Evolutionary conservation across 2,329 filamentous ascomycete species (phyloP).

Genomic region (Colletotrichum tropicicola): DNA sequence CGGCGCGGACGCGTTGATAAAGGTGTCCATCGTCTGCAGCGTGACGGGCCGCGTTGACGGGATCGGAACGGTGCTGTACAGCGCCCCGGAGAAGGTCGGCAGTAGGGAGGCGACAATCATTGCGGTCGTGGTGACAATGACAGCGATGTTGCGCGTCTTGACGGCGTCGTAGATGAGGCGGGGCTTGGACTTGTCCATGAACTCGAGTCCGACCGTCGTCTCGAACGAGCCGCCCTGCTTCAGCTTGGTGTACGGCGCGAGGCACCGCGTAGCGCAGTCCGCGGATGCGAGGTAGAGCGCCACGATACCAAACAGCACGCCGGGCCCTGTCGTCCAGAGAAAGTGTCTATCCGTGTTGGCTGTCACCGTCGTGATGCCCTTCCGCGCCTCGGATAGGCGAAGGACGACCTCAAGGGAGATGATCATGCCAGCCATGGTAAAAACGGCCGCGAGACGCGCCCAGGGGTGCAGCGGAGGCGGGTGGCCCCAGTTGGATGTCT

Average conservation of each 20-base stretch:
- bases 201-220: conserved; percentile 41
- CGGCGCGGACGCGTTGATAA: conserved; percentile 35
- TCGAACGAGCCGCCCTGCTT: conserved; percentile 37
- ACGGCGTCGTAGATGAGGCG: conserved; percentile 38
- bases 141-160: conserved; percentile 37
- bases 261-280: conserved; percentile 42
- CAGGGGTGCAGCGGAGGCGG: conserved; percentile 40
- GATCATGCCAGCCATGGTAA: conserved; percentile 40
- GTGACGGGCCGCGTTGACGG: conserved; percentile 34
- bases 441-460: conserved; percentile 37
- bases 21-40: conserved; percentile 40
- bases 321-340: conserved; percentile 45
- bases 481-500: conserved; percentile 37
- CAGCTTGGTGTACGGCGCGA: conserved; percentile 44
- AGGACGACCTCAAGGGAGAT: conserved; percentile 45
- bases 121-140: conserved; percentile 37
- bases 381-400: conserved; percentile 37
- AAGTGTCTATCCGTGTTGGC: conserved; percentile 40
- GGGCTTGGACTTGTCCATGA: conserved; percentile 41
- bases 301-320: conserved; percentile 38
- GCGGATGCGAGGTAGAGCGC: conserved; percentile 41
- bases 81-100: conserved; percentile 40
- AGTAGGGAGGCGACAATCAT: conserved; percentile 40
- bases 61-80: conserved; percentile 42
- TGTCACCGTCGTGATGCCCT: conserved; percentile 41